phyloP scores from a whole-genome alignment of 1,284 basidiomycete genomes.

The Apiotrichum montevideense region DNA sequence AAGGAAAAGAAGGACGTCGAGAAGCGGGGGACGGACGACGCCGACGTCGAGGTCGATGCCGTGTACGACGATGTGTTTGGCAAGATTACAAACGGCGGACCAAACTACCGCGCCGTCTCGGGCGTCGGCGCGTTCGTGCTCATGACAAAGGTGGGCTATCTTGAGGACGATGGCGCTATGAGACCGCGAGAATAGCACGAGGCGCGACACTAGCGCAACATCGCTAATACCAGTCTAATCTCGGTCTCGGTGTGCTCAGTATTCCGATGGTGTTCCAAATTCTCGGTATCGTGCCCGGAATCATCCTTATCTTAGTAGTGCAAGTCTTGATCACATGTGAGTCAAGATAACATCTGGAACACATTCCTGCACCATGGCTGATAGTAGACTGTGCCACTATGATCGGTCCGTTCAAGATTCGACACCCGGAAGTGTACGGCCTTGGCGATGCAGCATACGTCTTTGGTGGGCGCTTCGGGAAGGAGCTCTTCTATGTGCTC shows the following conservation, averaged over 20 bases:
- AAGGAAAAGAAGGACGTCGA: too few relatives aligned
- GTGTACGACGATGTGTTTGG: conserved; percentile 25
- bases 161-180: neutral
- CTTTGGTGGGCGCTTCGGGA: neutral
- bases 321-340: neutral
- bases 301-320: conserved; percentile 23
- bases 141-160: conserved; percentile 6
- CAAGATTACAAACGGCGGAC: conserved; percentile 19
- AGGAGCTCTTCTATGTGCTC: neutral
- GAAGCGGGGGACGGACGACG: too few relatives aligned
- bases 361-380: too few relatives aligned
- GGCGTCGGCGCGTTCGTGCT: conserved; percentile 8
- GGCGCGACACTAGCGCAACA: neutral
- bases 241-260: conserved; percentile 28
- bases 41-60: neutral
- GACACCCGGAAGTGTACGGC: conserved; percentile 16
- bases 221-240: conserved; percentile 9
- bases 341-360: neutral
- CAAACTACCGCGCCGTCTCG: conserved; percentile 23
- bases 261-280: conserved; percentile 28
- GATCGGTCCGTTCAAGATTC: conserved; percentile 14
- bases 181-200: too few relatives aligned
- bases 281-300: conserved; percentile 26
- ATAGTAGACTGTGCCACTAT: conserved; percentile 3
- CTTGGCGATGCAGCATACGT: conserved; percentile 22